Conservation (phyloP, 164 flowering plant species). For the Tetrastigma voinierianum region DNA sequence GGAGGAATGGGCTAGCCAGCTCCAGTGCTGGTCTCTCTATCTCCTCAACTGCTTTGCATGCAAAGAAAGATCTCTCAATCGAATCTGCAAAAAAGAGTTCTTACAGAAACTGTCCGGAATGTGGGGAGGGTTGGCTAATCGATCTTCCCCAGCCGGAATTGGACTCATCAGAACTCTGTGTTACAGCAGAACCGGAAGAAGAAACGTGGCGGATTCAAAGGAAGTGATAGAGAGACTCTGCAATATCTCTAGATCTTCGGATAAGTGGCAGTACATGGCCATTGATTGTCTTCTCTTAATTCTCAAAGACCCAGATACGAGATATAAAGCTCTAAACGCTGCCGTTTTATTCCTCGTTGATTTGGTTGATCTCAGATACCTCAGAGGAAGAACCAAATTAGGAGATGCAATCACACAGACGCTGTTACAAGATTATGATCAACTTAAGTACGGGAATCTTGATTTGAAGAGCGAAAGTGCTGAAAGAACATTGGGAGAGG, state of each 20-base stretch:
- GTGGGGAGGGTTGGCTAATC: constrained; percentile 82
- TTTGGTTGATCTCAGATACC: constrained; percentile 20
- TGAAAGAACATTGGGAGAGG: constrained; percentile 16
- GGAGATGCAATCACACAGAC: constrained; percentile 24
- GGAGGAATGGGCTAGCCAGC: constrained; percentile 92
- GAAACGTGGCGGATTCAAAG: constrained; percentile 33
- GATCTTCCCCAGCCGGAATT: constrained; percentile 62
- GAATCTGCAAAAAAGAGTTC: constrained; percentile 54
- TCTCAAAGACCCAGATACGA: constrained; percentile 47
- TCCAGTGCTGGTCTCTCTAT: constrained; percentile 81
- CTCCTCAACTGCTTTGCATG: constrained; percentile 74
- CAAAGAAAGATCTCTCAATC: constrained; percentile 41
- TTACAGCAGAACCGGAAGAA: constrained; percentile 58
- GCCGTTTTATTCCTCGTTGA: constrained; percentile 19
- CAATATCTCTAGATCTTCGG: constrained; percentile 75
- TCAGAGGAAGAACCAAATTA: constrained; percentile 6
- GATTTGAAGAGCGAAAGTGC: constrained; percentile 19
- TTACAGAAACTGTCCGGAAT: constrained; percentile 48
- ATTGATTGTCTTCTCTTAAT: constrained; percentile 72
- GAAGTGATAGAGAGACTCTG: constrained; percentile 47
- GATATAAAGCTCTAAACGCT: constrained; percentile 16
- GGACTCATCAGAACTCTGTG: constrained; percentile 69
- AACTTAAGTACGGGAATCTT: constrained; percentile 20
- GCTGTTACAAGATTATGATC: constrained; percentile 22
- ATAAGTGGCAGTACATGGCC: constrained; percentile 90